Evolutionary conservation across 192 early-diverging fungal genomes (phyloP).

Genomic region (Borealophlyctis nickersoniae): DNA sequence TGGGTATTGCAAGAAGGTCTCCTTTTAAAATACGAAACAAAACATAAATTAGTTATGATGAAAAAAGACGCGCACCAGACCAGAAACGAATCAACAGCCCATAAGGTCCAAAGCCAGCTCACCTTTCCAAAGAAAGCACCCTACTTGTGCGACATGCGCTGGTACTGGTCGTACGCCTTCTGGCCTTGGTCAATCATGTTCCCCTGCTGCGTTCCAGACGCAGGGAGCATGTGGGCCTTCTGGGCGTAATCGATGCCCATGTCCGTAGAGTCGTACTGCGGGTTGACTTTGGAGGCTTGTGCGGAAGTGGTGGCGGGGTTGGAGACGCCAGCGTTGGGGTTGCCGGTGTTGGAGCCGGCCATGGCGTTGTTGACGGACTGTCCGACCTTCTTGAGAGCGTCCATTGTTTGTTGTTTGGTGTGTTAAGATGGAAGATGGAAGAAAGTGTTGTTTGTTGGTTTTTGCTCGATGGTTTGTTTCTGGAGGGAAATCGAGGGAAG

Average conservation of each 20-base stretch:
- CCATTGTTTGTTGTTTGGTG: not conserved
- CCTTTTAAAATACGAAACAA: too few species aligned
- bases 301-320: not conserved
- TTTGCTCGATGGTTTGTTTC: not conserved
- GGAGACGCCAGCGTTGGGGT: not conserved
- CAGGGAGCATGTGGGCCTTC: not conserved
- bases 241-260: not conserved
- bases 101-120: too few species aligned
- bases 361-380: not conserved
- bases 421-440: not conserved
- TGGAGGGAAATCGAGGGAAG: too few species aligned
- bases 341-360: not conserved
- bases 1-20: too few species aligned
- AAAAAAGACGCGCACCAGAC: too few species aligned
- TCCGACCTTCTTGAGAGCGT: not conserved
- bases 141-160: too few species aligned
- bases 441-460: not conserved
- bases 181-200: constrained; percentile 15
- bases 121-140: too few species aligned
- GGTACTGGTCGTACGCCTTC: constrained; percentile 46
- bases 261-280: not conserved
- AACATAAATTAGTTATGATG: too few species aligned
- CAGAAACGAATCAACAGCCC: too few species aligned
- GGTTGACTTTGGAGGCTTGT: not conserved
- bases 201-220: not conserved